A percentile compares a stretch with the other conserved stretches of the same genome.
phyloP scores from a whole-genome alignment of 106 monocot species.

The Dioscorea dumetorum region DNA sequence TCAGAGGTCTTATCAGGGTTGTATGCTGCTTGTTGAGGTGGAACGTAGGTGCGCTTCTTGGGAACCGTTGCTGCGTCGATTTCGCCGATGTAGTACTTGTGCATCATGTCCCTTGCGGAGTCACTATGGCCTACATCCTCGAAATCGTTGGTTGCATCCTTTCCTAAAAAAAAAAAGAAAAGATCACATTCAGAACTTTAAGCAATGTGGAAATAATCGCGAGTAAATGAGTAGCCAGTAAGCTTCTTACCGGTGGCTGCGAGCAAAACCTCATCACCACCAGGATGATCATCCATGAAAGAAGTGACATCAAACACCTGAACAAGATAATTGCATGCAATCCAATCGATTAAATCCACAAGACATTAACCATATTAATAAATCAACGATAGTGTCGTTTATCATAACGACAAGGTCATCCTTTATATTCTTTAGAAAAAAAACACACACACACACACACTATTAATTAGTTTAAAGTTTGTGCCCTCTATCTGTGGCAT shows the following conservation, averaged over 20 bases:
- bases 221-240: too few species aligned
- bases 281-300: slow-evolving; percentile 55
- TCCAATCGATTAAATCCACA: too few species aligned
- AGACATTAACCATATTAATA: too few species aligned
- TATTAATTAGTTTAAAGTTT: too few species aligned
- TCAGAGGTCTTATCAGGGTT: slow-evolving; percentile 17
- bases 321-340: neutral
- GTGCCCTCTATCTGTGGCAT: too few species aligned
- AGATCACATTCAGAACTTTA: neutral
- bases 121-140: slow-evolving; percentile 58
- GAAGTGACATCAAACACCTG: slow-evolving; percentile 42
- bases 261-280: slow-evolving; percentile 48
- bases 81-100: slow-evolving; percentile 41
- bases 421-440: too few species aligned
- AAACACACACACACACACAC: too few species aligned
- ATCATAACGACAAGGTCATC: too few species aligned
- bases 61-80: slow-evolving; percentile 37
- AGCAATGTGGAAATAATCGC: neutral
- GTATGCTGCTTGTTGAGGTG: slow-evolving; percentile 28
- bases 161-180: slow-evolving; percentile 36
- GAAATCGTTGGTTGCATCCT: slow-evolving; percentile 58
- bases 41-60: slow-evolving; percentile 12
- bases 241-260: slow-evolving; percentile 30
- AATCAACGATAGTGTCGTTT: too few species aligned
- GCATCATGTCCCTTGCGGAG: slow-evolving; percentile 42